Evolutionary conservation across 23 red algal genomes (phyloP).

Genomic region (Gracilaria domingensis): DNA sequence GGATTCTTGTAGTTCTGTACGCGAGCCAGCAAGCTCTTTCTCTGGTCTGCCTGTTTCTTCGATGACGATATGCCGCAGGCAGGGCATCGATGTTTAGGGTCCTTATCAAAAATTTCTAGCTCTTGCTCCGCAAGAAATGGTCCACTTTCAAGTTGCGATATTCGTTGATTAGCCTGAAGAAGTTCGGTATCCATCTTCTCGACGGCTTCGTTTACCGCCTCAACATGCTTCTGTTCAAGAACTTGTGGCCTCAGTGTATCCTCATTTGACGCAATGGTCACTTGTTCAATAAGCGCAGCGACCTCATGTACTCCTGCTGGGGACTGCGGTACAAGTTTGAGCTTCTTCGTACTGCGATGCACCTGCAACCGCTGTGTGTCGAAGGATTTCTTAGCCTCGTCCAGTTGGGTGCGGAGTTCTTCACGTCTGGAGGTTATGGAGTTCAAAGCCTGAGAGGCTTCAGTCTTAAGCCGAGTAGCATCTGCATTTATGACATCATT

Average conservation of each 20-base stretch:
- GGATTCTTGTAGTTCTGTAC: constrained; percentile 44
- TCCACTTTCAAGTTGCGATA: constrained; percentile 65
- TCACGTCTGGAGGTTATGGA: constrained; percentile 3
- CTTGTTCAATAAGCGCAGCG: constrained; percentile 14
- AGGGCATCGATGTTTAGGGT: constrained; percentile 59
- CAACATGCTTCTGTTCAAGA: constrained; percentile 50
- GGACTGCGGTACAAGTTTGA: constrained; percentile 3
- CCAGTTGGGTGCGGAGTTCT: constrained; percentile 24
- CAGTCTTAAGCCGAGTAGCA: neutral
- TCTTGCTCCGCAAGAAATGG: constrained; percentile 50
- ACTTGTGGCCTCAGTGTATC: neutral
- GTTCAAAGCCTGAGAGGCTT: constrained; percentile 22
- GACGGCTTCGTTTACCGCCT: constrained; percentile 30
- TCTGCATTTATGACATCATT: neutral
- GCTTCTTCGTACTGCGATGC: constrained; percentile 12
- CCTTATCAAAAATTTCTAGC: constrained; percentile 53
- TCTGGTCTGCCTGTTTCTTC: constrained; percentile 43
- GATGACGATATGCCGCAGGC: constrained; percentile 62
- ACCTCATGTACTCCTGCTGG: constrained; percentile 22
- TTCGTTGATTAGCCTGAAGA: constrained; percentile 52
- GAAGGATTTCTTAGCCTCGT: neutral
- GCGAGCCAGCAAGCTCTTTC: constrained; percentile 34
- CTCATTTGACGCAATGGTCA: constrained; percentile 16
- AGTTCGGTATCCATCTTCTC: constrained; percentile 34
- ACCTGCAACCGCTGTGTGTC: neutral